A percentile compares a stretch with the other conserved stretches of the same genome.
Evolutionary conservation across 2,329 filamentous ascomycete genomes (phyloP).

Genomic region (Thermomyces lanuginosus): DNA sequence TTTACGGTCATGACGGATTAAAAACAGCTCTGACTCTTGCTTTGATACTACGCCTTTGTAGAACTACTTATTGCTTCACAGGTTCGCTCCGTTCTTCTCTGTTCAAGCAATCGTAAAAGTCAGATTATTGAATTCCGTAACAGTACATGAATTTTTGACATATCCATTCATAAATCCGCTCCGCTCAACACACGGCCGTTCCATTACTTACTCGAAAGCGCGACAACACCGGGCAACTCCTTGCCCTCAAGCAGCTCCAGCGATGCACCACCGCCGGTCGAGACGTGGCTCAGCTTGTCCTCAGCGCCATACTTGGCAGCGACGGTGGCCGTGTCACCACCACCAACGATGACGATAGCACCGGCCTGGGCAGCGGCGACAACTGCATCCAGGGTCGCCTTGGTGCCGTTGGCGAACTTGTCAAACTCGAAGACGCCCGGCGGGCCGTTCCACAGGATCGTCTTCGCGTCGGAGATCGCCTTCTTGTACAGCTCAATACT

Average conservation of each 20-base stretch:
- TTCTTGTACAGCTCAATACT: slow-evolving; percentile 75
- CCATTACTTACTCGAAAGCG: slow-evolving; percentile 67
- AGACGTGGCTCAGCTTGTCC: slow-evolving; percentile 95
- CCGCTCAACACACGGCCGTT: too few relatives aligned
- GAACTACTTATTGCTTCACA: too few relatives aligned
- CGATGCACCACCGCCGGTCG: slow-evolving; percentile 86
- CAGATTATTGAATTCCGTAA: too few relatives aligned
- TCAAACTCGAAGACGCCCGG: slow-evolving; percentile 96
- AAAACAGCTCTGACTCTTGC: too few relatives aligned
- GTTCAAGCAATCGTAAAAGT: too few relatives aligned
- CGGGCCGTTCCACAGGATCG: slow-evolving; percentile 97
- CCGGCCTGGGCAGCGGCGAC: slow-evolving; percentile 65
- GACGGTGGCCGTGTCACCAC: slow-evolving; percentile 94
- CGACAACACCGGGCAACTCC: slow-evolving; percentile 82
- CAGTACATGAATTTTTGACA: too few relatives aligned
- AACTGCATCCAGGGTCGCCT: slow-evolving; percentile 76
- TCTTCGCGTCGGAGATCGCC: slow-evolving; percentile 75
- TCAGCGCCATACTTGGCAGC: slow-evolving; percentile 94
- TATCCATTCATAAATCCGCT: too few relatives aligned
- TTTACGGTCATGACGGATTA: too few relatives aligned
- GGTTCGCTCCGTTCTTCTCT: too few relatives aligned
- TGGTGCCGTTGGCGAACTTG: slow-evolving; percentile 81
- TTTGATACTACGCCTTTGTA: too few relatives aligned
- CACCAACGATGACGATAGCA: slow-evolving; percentile 96
- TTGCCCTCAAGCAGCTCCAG: slow-evolving; percentile 97